Percentiles rank a stretch among this genome's conserved stretches.
These are phyloP conservation scores for Fistulifera pelliculosa DNA, from an alignment of 108 stramenopile genomes.

Conservation along the genomic window DNA sequence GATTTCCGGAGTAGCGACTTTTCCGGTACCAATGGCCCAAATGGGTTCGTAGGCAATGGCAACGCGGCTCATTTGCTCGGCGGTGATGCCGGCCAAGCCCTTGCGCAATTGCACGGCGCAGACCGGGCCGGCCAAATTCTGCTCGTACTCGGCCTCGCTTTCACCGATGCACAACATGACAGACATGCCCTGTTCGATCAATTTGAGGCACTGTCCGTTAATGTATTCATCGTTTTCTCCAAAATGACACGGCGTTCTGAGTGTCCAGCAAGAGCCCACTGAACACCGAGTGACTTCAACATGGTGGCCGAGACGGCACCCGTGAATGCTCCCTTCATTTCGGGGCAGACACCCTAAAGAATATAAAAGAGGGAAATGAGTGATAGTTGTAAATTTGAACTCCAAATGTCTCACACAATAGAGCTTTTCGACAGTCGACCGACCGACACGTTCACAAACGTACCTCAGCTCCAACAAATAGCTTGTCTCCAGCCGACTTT, in stretches of 20 bases:
- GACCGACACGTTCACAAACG: slow-evolving; percentile 14
- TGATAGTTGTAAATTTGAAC: not conserved
- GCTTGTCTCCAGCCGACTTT: slow-evolving; percentile 43
- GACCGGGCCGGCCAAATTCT: slow-evolving; percentile 82
- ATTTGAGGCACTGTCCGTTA: slow-evolving; percentile 82
- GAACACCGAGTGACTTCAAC: slow-evolving; percentile 74
- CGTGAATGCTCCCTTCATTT: slow-evolving; percentile 92
- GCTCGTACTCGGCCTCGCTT: slow-evolving; percentile 86
- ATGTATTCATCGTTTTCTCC: slow-evolving; percentile 92
- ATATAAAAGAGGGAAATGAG: not conserved
- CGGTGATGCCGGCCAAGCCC: slow-evolving; percentile 68
- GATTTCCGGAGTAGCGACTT: slow-evolving; percentile 21
- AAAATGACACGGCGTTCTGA: slow-evolving; percentile 90
- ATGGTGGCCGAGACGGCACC: slow-evolving; percentile 88
- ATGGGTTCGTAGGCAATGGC: slow-evolving; percentile 95
- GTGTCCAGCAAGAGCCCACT: slow-evolving; percentile 95
- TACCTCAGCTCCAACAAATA: slow-evolving; percentile 68
- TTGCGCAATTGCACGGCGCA: slow-evolving; percentile 86
- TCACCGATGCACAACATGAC: slow-evolving; percentile 98
- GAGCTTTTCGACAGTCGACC: too few relatives aligned
- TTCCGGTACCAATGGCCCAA: slow-evolving; percentile 85
- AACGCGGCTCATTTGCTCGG: slow-evolving; percentile 78
- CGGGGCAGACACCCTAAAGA: slow-evolving; percentile 51
- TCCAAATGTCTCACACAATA: not conserved
- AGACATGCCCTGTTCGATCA: slow-evolving; percentile 85